Conservation (phyloP, 352 stramenopile species). For the Aphanomyces stellatus region DNA sequence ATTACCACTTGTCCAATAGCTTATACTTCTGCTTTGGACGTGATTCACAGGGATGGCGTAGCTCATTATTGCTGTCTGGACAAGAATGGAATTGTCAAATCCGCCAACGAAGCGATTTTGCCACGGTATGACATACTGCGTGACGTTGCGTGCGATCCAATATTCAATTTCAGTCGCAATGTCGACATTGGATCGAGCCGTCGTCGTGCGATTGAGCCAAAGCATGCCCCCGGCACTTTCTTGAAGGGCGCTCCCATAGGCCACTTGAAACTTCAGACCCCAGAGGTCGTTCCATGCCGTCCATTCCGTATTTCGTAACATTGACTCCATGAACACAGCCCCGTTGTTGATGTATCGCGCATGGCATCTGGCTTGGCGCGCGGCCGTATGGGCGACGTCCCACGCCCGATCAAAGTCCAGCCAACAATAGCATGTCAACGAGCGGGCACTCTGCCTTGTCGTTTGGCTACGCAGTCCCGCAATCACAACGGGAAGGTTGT, state of each 20-base stretch:
- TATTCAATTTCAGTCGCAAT: neutral
- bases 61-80: neutral
- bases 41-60: neutral
- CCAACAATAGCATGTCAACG: constrained; percentile 6
- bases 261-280: neutral
- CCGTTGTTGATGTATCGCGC: neutral
- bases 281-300: neutral
- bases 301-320: constrained; percentile 6
- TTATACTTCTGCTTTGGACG: neutral
- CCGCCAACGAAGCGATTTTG: neutral
- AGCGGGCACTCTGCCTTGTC: neutral
- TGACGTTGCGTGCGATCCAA: neutral
- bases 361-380: neutral
- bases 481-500: neutral
- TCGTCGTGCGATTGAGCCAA: neutral
- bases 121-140: neutral
- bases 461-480: neutral
- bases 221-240: neutral
- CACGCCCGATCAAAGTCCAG: constrained; percentile 1
- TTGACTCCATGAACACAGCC: constrained; percentile 10
- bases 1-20: neutral
- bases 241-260: neutral
- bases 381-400: neutral
- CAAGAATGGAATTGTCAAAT: neutral
- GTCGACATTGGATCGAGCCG: neutral